phyloP scores from a whole-genome alignment of 176 grass and related monocot species.

The Raddia distichophylla region DNA sequence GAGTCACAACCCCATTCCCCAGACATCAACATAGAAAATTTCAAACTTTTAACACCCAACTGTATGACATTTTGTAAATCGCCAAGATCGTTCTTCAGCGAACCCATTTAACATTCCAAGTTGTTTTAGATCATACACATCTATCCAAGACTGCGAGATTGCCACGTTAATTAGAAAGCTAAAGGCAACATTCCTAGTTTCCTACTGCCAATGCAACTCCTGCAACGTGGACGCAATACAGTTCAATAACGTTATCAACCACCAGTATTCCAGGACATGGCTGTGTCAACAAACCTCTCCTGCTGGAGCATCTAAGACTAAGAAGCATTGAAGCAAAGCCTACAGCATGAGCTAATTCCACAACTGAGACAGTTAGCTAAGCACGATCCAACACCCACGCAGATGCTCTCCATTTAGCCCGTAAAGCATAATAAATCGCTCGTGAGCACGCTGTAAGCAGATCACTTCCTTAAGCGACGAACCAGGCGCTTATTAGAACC shows the following conservation, averaged over 20 bases:
- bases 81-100: neutral
- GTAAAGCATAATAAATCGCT: slow-evolving; percentile 16
- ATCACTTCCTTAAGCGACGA: neutral
- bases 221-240: slow-evolving; percentile 2
- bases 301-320: neutral
- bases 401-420: neutral
- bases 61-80: neutral
- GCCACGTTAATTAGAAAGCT: neutral
- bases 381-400: neutral
- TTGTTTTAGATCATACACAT: neutral
- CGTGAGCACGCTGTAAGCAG: neutral
- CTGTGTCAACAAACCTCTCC: neutral
- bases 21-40: neutral
- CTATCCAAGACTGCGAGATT: neutral
- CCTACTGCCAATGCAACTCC: neutral
- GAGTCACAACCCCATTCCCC: neutral
- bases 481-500: neutral
- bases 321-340: neutral
- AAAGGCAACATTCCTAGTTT: neutral
- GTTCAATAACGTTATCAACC: neutral
- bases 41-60: slow-evolving; percentile 4
- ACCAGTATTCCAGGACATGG: neutral
- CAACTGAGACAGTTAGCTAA: neutral
- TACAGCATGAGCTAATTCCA: neutral
- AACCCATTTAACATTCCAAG: neutral